Percentiles rank a stretch among this genome's conserved stretches.
phyloP scores from a whole-genome alignment of 75 land plant genomes.

The Adiantum capillusveneris region DNA sequence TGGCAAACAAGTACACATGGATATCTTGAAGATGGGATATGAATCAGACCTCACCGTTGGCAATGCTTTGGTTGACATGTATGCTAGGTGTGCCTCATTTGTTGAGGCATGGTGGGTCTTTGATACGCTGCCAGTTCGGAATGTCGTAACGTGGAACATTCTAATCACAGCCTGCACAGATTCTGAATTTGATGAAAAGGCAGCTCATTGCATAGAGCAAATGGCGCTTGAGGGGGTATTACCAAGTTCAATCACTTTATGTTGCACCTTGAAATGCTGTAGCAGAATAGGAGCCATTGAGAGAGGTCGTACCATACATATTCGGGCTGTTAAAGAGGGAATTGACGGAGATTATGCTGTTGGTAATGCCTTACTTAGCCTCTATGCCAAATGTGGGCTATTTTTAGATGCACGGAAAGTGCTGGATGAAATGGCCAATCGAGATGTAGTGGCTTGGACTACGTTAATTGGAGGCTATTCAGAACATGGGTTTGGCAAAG shows the following conservation, averaged over 20 bases:
- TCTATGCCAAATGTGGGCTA: not conserved
- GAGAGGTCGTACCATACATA: not conserved
- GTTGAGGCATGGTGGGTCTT: constrained; percentile 32
- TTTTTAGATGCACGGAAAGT: not conserved
- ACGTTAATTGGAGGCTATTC: not conserved
- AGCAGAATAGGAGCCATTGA: constrained; percentile 9
- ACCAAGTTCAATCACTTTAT: constrained; percentile 33
- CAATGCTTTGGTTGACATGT: constrained; percentile 69
- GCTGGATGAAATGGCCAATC: not conserved
- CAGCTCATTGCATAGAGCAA: not conserved
- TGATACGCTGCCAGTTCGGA: not conserved
- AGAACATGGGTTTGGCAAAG: not conserved
- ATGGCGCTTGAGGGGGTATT: constrained; percentile 36
- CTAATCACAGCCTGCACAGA: constrained; percentile 6
- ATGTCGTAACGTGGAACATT: constrained; percentile 6
- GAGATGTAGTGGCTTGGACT: not conserved
- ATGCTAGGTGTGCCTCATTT: constrained; percentile 53
- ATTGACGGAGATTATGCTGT: not conserved
- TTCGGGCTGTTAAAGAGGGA: not conserved
- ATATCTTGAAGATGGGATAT: constrained; percentile 15
- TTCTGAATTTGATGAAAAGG: constrained; percentile 1
- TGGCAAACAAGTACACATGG: constrained; percentile 45
- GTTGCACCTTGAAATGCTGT: constrained; percentile 36
- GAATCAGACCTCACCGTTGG: constrained; percentile 51
- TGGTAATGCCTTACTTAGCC: not conserved